Conservation (phyloP, 2,329 filamentous ascomycete genomes). For the Pseudogymnoascus pannorum region DNA sequence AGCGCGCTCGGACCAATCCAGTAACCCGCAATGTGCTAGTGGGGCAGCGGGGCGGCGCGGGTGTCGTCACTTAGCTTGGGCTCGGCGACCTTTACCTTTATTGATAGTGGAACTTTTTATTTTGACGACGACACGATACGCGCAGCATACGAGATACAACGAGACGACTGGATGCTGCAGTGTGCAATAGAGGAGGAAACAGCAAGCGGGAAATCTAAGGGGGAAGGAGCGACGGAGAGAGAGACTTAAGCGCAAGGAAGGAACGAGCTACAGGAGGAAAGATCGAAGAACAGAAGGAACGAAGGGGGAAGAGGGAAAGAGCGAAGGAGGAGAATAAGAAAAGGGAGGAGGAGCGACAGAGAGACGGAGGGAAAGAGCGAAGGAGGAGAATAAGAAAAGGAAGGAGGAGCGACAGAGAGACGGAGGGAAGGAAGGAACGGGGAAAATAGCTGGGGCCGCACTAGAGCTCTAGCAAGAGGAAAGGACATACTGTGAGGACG, state of each 20-base stretch:
- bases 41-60: neutral
- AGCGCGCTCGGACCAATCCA: neutral
- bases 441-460: neutral
- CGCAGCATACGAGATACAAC: neutral
- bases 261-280: too few species aligned
- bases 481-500: neutral
- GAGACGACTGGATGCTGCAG: neutral
- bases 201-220: neutral
- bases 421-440: neutral
- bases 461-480: neutral
- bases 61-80: neutral
- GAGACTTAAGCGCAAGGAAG: neutral
- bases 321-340: neutral
- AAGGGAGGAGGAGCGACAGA: neutral
- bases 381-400: neutral
- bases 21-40: neutral
- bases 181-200: neutral
- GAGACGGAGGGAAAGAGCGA: neutral
- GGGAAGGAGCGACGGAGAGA: neutral
- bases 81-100: neutral
- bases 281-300: too few species aligned
- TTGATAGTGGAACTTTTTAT: neutral
- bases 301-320: neutral
- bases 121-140: neutral
- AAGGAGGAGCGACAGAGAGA: neutral